These are phyloP conservation scores for Quercus glauca DNA, from an alignment of 306 rosid genomes.

Conservation along the genomic window DNA sequence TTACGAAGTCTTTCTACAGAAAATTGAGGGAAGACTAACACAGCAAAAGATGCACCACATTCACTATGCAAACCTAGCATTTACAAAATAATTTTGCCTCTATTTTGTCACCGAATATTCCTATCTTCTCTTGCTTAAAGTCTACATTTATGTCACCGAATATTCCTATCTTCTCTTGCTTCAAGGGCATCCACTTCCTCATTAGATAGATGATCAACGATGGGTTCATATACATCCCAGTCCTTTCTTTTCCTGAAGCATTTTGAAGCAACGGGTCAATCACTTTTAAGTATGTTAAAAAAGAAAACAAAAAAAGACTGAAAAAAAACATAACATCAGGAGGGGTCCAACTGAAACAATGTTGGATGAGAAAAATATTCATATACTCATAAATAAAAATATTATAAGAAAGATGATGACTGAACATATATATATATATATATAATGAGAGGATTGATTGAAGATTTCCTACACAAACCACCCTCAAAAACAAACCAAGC, in stretches of 20 bases:
- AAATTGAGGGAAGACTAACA: background rate
- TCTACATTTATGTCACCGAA: conserved; percentile 28
- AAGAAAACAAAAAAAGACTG: background rate
- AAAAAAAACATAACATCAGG: conserved; percentile 1
- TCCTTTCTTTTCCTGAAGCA: conserved; percentile 94
- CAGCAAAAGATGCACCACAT: background rate
- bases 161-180: conserved; percentile 85
- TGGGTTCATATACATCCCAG: conserved; percentile 89
- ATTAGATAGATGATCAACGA: conserved; percentile 83
- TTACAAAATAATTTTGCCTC: background rate
- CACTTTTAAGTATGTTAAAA: conserved; percentile 10
- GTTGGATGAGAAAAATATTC: background rate
- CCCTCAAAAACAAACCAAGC: too few species aligned
- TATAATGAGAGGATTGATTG: background rate
- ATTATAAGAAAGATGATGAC: background rate
- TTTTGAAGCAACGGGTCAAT: conserved; percentile 24
- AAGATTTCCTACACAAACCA: background rate
- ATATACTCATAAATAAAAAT: background rate
- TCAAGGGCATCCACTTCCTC: conserved; percentile 95
- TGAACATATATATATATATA: background rate
- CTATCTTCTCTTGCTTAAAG: conserved; percentile 69
- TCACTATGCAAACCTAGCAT: background rate
- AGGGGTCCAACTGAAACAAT: background rate
- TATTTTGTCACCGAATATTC: conserved; percentile 33
- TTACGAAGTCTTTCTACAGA: background rate